Evolutionary conservation across 352 stramenopile genomes (phyloP).

Genomic region (Globisporangium iwayamae): DNA sequence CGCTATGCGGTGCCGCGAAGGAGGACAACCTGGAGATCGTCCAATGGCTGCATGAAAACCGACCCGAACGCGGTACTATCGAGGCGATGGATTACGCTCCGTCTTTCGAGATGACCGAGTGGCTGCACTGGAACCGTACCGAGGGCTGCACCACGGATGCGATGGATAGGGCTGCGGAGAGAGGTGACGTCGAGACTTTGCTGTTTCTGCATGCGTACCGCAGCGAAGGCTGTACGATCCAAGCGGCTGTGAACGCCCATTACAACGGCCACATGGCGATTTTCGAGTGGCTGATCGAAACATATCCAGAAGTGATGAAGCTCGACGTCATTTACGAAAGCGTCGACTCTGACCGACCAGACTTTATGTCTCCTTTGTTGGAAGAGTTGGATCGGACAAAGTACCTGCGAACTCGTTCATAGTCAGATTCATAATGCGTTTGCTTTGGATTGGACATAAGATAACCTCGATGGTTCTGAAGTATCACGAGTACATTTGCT

Average conservation of each 20-base stretch:
- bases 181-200: background rate
- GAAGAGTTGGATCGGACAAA: background rate
- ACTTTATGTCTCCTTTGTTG: background rate
- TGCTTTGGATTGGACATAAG: background rate
- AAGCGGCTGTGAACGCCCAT: background rate
- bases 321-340: background rate
- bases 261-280: background rate
- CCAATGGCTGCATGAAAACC: background rate
- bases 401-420: background rate
- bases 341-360: background rate
- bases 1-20: background rate
- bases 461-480: too few relatives aligned
- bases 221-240: conserved; percentile 1
- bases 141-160: background rate
- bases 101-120: background rate
- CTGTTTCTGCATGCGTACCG: background rate
- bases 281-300: conserved; percentile 1
- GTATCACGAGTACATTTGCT: too few relatives aligned
- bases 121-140: background rate
- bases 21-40: background rate
- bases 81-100: background rate
- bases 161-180: background rate
- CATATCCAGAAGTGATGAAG: background rate
- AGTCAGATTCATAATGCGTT: background rate
- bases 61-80: background rate